A percentile compares a stretch with the other conserved stretches of the same genome.
Evolutionary conservation across 495 filamentous ascomycete species (phyloP).

Genomic region (Oidiodendron maius): DNA sequence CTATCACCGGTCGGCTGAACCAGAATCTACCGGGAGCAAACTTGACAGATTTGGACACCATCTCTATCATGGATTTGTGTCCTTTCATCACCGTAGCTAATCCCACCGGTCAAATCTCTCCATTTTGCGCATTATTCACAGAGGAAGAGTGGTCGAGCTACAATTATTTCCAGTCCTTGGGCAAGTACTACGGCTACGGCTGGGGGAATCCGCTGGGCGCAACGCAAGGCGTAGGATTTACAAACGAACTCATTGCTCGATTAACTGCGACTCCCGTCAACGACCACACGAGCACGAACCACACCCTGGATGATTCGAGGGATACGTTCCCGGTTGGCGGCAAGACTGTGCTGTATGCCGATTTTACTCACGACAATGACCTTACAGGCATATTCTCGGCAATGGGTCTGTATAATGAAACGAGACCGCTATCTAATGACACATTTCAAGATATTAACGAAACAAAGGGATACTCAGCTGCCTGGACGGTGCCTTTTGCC

Average conservation of each 20-base stretch:
- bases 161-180: conserved; percentile 68
- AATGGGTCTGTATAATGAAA: conserved; percentile 65
- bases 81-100: conserved; percentile 69
- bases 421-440: conserved; percentile 40
- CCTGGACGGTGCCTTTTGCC: conserved; percentile 77
- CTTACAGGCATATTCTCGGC: conserved; percentile 69
- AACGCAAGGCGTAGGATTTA: conserved; percentile 77
- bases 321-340: conserved; percentile 63
- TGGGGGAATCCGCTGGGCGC: conserved; percentile 70
- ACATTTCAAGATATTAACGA: conserved; percentile 34
- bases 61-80: conserved; percentile 79
- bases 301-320: conserved; percentile 56
- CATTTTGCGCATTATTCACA: conserved; percentile 70
- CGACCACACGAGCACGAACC: conserved; percentile 66
- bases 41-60: conserved; percentile 49
- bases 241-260: conserved; percentile 79
- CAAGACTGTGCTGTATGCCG: conserved; percentile 57
- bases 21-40: conserved; percentile 52
- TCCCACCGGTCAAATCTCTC: conserved; percentile 35
- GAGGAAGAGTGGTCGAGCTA: conserved; percentile 64
- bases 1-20: conserved; percentile 59
- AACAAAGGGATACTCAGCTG: conserved; percentile 51
- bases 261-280: conserved; percentile 59
- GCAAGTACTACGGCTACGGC: conserved; percentile 76
- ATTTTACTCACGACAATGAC: conserved; percentile 86